Evolutionary conservation across 1,284 basidiomycete species (phyloP), one percentile per base, ranked within the genome.

Genomic region (Cryptococcus sp.): DNA sequence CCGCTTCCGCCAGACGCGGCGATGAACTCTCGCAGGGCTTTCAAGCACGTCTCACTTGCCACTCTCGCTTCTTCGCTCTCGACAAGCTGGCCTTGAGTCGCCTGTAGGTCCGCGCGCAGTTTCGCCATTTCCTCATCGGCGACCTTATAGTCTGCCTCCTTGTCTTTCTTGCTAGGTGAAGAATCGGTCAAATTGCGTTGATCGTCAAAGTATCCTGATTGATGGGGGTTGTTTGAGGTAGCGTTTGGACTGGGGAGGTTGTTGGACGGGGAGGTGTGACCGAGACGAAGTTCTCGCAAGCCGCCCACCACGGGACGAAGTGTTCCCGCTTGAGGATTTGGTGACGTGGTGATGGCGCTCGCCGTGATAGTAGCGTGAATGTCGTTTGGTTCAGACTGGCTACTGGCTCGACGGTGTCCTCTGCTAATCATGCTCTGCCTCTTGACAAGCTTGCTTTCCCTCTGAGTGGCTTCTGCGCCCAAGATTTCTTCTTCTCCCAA

Each of bases 1-100:
- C 35, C 46, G 19, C 43, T 50, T 3, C 52, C 55, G 10, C 39
- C 55, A 16, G 51, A 17, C 16, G 49, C 35, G n/a, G 54, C 85
- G 66, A 96, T 93, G 72, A 92, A 96, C 55, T 88, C 88, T 41
- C 91, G 83, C 39, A 96, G 79, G 0, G 89, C 89, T 55, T 85
- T 85, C 60, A 90, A 86, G 70, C 91, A 93, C 2, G 83, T 84
- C 65, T 96, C 92, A n/a, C 88, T 90, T 8, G 93, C 93, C 68
- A 90, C 86, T 47, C 86, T 83, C 2, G 90, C 91, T 74, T 96
- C 93, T 58, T 85, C 88, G 1, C 87, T 83, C 68, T 94, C 91
- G 27, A 75, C 85, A 40, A 95, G 76, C 55, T 87, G 84, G 17
- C 81, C 73, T 63, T 85, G 86, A 50, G 87, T 65, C 3, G 80